These are phyloP conservation scores for Penicillium frequentans DNA, from an alignment of 2,329 filamentous ascomycete genomes.

Conservation along the genomic window DNA sequence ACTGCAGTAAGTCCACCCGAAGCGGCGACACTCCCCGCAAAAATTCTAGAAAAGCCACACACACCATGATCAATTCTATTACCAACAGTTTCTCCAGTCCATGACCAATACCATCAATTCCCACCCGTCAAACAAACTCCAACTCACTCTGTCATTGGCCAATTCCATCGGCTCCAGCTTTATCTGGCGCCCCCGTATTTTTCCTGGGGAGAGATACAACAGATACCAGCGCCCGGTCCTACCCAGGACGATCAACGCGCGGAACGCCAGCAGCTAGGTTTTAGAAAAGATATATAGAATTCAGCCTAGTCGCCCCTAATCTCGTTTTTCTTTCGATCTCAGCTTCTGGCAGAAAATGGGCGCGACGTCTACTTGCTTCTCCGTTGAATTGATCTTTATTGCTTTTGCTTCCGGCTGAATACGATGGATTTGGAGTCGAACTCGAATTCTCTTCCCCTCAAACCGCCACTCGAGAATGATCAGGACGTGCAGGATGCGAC, in stretches of 20 bases:
- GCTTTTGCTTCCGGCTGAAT: slow-evolving; percentile 26
- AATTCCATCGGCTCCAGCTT: slow-evolving; percentile 14
- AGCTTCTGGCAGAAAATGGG: slow-evolving; percentile 28
- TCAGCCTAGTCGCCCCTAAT: slow-evolving; percentile 2
- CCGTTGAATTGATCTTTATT: slow-evolving; percentile 20
- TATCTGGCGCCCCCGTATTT: slow-evolving; percentile 21
- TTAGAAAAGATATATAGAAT: slow-evolving; percentile 17
- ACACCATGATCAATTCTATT: slow-evolving; percentile 17
- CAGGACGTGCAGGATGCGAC: slow-evolving; percentile 42
- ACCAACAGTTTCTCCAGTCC: slow-evolving; percentile 11
- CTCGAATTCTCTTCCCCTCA: slow-evolving; percentile 24
- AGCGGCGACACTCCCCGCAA: slow-evolving; percentile 15
- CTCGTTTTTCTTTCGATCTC: not conserved
- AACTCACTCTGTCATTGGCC: slow-evolving; percentile 14
- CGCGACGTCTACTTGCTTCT: slow-evolving; percentile 11
- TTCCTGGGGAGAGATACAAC: slow-evolving; percentile 8
- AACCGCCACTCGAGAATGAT: slow-evolving; percentile 30
- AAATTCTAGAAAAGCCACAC: slow-evolving; percentile 15
- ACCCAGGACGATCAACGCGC: slow-evolving; percentile 5
- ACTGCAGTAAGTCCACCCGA: slow-evolving; percentile 34
- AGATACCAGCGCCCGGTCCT: not conserved
- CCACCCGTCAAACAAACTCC: slow-evolving; percentile 5
- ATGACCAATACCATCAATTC: slow-evolving; percentile 20
- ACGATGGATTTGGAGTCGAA: slow-evolving; percentile 32
- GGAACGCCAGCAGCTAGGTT: not conserved